These are phyloP conservation scores for Crithidia bombi DNA, from an alignment of 208 protist genomes.

Conservation along the genomic window DNA sequence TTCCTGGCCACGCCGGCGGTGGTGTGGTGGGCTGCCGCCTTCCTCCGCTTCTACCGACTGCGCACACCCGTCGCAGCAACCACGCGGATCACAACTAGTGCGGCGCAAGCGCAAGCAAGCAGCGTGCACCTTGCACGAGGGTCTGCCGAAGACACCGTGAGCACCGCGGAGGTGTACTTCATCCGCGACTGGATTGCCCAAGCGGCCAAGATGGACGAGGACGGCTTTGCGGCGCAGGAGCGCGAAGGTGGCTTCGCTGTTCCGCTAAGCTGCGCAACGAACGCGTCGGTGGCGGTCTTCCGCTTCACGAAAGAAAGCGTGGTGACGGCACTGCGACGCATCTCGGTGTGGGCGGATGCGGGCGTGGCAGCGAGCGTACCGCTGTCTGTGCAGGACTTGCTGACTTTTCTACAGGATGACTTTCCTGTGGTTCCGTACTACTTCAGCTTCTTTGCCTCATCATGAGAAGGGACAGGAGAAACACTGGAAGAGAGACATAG, in stretches of 20 bases:
- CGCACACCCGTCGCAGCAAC: conserved; percentile 17
- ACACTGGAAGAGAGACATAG: not conserved
- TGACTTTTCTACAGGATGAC: conserved; percentile 37
- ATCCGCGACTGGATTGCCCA: conserved; percentile 50
- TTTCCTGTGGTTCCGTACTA: conserved; percentile 52
- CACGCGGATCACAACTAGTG: not conserved
- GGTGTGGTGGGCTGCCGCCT: conserved; percentile 44
- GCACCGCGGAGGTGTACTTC: conserved; percentile 45
- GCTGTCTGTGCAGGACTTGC: conserved; percentile 33
- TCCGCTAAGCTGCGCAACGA: conserved; percentile 35
- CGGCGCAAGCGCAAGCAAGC: not conserved
- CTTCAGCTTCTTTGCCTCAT: conserved; percentile 28
- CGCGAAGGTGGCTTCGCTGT: conserved; percentile 17
- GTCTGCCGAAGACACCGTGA: conserved; percentile 28
- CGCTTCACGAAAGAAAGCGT: conserved; percentile 37
- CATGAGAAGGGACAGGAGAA: not conserved
- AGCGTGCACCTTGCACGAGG: not conserved
- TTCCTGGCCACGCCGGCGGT: conserved; percentile 53
- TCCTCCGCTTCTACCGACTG: conserved; percentile 41
- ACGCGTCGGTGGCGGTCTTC: conserved; percentile 28
- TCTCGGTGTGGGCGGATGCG: conserved; percentile 38
- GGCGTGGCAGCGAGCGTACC: conserved; percentile 20
- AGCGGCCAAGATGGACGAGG: conserved; percentile 26
- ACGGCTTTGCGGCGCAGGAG: conserved; percentile 36
- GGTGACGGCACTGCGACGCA: conserved; percentile 15